Evolutionary conservation across 441 rosid genomes (phyloP), one percentile per base, ranked within the genome.

Genomic region (Erysimum cheiri): DNA sequence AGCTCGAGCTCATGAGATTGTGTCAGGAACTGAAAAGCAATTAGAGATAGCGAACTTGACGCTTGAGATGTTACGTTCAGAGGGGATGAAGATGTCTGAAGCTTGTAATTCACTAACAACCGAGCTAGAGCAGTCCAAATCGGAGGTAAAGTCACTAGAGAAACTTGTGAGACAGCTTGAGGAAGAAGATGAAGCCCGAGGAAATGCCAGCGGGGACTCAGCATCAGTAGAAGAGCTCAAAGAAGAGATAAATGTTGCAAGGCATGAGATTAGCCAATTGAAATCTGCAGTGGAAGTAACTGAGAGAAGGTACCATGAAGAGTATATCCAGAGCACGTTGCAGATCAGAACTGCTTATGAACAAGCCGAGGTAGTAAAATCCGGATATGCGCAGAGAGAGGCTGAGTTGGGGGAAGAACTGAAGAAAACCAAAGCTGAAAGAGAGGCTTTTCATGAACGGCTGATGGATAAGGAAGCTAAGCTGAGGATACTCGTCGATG

Each of bases 311-410:
- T 89, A 88, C 74, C 93, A 93, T 43, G 96, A 89, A 75, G 96
- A 91, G 78, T 88, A 91, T 67, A 87, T 92, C 36, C 93, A 74
- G 33, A 88, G 93, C 87, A 87, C 92, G 6, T 69, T 92, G 81
- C 98, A 91, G 81, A 89, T 93, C 35, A 76, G 96, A 80, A 82
- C 83, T 60, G 95, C 93, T 72, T 92, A 84, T 59, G 97, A 90
- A 67, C 87, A 89, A 78, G 81, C 83, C 0, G 98, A 96, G 59
- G 73, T 24, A 35, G 73, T 75, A 4, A 91, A 88, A 60, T 67
- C 75, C 0, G 86, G 81, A 36, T 80, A 82, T 8, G 75, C 72
- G 8, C 78, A 85, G 70, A 84, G 81, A 74, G 86, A 81, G 71
- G 76, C 78, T 0, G 80, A 65, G 56, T 52, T 84, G 35, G 87